These are phyloP conservation scores for Nigrospora osmanthi DNA, from an alignment of 2,329 filamentous ascomycete species.

Conservation along the genomic window DNA sequence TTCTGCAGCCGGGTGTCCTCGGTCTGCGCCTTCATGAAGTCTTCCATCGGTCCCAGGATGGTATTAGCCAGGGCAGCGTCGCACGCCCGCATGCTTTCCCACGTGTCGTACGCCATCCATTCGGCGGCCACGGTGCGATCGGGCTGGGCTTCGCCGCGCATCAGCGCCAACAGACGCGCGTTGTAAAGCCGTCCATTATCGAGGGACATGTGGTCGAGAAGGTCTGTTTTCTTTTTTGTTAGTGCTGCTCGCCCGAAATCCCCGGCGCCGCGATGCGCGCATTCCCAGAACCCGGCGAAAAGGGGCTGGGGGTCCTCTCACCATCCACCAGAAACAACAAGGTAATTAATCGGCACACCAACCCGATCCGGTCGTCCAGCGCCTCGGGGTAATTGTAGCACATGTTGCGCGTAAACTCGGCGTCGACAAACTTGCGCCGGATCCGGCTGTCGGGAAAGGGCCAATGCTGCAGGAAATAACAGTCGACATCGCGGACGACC, in stretches of 20 bases:
- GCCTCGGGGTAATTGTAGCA: conserved; percentile 29
- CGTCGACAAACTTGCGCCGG: conserved; percentile 21
- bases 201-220: conserved; percentile 32
- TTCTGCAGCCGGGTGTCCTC: conserved; percentile 12
- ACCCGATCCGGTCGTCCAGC: conserved; percentile 27
- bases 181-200: conserved; percentile 28
- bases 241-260: too few relatives aligned
- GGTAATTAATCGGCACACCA: conserved; percentile 28
- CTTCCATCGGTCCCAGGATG: conserved; percentile 24
- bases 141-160: conserved; percentile 17
- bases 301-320: conserved; percentile 11
- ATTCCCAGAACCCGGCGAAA: too few relatives aligned
- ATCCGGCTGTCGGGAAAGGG: conserved; percentile 22
- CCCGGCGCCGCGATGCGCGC: too few relatives aligned
- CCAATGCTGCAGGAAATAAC: conserved; percentile 29
- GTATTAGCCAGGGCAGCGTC: conserved; percentile 22
- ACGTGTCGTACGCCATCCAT: conserved; percentile 27
- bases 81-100: conserved; percentile 24
- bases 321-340: conserved; percentile 34
- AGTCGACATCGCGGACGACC: conserved; percentile 24
- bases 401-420: conserved; percentile 25
- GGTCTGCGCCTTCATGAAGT: conserved; percentile 29
- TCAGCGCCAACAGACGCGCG: conserved; percentile 25
- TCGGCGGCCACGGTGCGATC: conserved; percentile 22
- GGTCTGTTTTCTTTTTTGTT: conserved; percentile 15